A percentile compares a stretch with the other conserved stretches of the same genome.
Conservation (phyloP, 163 green algal genomes). For the Trebouxia gelatinosa region DNA sequence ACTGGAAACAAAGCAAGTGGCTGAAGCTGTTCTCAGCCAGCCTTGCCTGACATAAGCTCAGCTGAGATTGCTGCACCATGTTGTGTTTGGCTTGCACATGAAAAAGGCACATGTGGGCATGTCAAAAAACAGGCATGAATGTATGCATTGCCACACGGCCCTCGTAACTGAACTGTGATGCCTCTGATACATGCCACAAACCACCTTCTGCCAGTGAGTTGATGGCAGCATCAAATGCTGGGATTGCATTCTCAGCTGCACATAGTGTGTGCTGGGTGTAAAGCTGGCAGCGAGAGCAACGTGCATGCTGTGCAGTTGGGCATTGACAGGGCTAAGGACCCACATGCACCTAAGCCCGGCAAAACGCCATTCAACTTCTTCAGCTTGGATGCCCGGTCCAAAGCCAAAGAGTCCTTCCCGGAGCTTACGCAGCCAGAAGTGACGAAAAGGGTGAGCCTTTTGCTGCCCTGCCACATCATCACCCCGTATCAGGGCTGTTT, state of each 20-base stretch:
- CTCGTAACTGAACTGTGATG: not conserved
- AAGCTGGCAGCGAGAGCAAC: too few relatives aligned
- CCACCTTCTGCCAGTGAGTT: too few relatives aligned
- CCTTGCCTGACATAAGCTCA: too few relatives aligned
- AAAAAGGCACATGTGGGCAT: too few relatives aligned
- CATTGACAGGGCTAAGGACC: slow-evolving; percentile 23
- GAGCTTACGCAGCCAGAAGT: slow-evolving; percentile 24
- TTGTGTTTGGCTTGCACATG: too few relatives aligned
- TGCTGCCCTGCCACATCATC: not conserved
- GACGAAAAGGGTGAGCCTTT: slow-evolving; percentile 9
- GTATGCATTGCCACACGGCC: not conserved
- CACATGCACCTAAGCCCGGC: slow-evolving; percentile 34
- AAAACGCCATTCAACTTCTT: slow-evolving; percentile 47
- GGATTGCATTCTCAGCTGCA: not conserved
- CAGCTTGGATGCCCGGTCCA: slow-evolving; percentile 32
- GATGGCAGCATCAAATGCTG: not conserved
- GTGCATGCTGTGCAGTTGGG: not conserved
- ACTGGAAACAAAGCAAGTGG: too few relatives aligned
- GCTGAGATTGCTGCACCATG: too few relatives aligned
- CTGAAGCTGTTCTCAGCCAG: too few relatives aligned
- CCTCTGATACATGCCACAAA: not conserved
- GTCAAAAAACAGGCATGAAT: too few relatives aligned
- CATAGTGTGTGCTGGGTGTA: not conserved
- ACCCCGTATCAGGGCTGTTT: not conserved
- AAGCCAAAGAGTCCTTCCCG: slow-evolving; percentile 31